Percentiles rank a stretch among this genome's conserved stretches.
phyloP scores from a whole-genome alignment of 371 early-diverging fungal genomes.

The Mucor mucedo region DNA sequence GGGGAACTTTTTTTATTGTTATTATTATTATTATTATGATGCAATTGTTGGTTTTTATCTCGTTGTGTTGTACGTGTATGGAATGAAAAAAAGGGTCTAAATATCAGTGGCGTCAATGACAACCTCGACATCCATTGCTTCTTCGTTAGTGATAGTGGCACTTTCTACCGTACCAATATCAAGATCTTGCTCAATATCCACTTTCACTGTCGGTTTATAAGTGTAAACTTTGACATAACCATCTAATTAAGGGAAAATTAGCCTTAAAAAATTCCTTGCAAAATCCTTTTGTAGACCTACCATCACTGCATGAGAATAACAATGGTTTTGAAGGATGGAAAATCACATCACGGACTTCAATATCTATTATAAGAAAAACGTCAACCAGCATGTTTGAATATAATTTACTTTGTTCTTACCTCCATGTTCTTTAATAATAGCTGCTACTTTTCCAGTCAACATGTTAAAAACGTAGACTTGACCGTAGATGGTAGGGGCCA shows the following conservation, averaged over 20 bases:
- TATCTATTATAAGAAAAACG: conserved; percentile 43
- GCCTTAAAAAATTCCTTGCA: background rate
- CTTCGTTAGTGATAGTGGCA: no score
- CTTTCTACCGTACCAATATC: conserved; percentile 20
- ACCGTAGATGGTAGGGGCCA: conserved; percentile 89
- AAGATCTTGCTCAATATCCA: conserved; percentile 20
- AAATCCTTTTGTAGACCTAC: conserved; percentile 36
- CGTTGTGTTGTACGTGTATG: no score
- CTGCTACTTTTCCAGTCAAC: conserved; percentile 72
- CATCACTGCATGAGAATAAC: conserved; percentile 86
- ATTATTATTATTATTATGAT: background rate
- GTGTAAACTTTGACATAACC: conserved; percentile 49
- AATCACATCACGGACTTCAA: conserved; percentile 91
- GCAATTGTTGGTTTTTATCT: no score
- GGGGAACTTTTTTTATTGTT: background rate
- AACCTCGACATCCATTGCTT: no score
- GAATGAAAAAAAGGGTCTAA: no score
- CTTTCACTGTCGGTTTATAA: conserved; percentile 21
- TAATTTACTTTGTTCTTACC: conserved; percentile 43
- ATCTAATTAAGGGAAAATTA: conserved; percentile 22
- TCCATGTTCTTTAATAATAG: conserved; percentile 78
- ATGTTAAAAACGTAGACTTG: conserved; percentile 84
- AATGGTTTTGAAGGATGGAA: conserved; percentile 84
- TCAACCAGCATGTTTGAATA: background rate
- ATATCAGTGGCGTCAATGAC: no score